phyloP scores from a whole-genome alignment of 2,329 filamentous ascomycete species.

The Aspergillus luchuensis region DNA sequence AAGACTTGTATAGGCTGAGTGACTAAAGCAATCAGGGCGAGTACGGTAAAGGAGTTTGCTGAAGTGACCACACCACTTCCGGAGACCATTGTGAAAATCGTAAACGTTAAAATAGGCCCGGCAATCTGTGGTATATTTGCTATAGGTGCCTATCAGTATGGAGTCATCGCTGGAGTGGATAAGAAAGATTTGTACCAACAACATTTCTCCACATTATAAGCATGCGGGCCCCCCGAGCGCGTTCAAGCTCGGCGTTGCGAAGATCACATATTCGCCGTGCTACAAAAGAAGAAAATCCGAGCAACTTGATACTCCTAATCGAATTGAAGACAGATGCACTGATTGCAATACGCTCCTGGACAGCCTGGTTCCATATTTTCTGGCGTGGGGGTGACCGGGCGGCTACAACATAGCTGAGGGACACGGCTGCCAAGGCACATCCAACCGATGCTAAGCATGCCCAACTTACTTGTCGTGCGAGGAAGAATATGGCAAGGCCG shows the following conservation, averaged over 20 bases:
- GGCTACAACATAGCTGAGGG: not conserved
- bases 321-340: not conserved
- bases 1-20: not conserved
- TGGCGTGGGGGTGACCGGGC: not conserved
- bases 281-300: not conserved
- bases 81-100: not conserved
- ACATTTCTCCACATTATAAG: not conserved
- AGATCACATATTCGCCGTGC: not conserved
- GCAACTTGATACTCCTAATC: not conserved
- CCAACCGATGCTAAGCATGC: constrained; percentile 1
- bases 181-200: not conserved
- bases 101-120: not conserved
- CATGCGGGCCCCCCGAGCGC: not conserved
- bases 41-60: not conserved
- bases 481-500: not conserved
- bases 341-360: not conserved
- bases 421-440: not conserved
- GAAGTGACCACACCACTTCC: not conserved
- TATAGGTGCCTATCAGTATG: not conserved
- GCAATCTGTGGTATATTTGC: not conserved
- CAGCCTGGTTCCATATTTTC: not conserved
- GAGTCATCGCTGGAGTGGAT: not conserved
- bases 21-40: not conserved
- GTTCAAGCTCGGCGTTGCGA: not conserved
- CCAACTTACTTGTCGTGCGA: not conserved